These are phyloP conservation scores for Lactifluus echinatus DNA, from an alignment of 768 basidiomycete species.

Conservation along the genomic window DNA sequence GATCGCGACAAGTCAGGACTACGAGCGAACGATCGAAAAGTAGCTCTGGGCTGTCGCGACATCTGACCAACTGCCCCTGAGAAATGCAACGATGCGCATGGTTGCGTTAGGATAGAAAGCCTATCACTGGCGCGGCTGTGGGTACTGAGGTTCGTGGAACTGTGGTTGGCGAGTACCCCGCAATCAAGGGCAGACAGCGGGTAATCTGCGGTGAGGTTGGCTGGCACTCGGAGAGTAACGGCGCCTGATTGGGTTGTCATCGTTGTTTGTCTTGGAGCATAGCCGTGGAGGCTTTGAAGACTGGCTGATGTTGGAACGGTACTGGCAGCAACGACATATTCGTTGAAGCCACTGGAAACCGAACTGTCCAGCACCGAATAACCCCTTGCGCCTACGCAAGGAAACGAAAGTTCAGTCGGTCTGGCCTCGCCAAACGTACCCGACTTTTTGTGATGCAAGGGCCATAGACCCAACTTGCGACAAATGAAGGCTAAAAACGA, in stretches of 20 bases:
- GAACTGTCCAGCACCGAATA: background rate
- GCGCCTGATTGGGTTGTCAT: background rate
- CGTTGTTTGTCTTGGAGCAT: background rate
- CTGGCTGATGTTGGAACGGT: background rate
- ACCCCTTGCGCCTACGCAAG: background rate
- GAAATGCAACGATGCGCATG: background rate
- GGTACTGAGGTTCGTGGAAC: background rate
- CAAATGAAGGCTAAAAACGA: background rate
- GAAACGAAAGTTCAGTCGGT: background rate
- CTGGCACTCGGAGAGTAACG: background rate
- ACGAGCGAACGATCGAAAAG: constrained; percentile 6
- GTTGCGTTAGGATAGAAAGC: background rate
- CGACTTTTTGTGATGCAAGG: background rate
- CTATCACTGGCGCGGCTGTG: constrained; percentile 9
- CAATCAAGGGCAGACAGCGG: background rate
- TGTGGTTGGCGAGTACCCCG: background rate
- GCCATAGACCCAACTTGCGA: background rate
- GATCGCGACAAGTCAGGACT: background rate
- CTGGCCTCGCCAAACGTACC: background rate
- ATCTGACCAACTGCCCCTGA: background rate
- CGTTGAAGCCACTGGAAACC: background rate
- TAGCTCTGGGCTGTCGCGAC: background rate
- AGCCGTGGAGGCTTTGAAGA: background rate
- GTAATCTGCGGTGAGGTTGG: background rate
- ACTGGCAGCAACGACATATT: constrained; percentile 3